Percentiles rank a stretch among this genome's conserved stretches.
Evolutionary conservation across 2,329 filamentous ascomycete species (phyloP).

Genomic region (Microascus cirrosus): DNA sequence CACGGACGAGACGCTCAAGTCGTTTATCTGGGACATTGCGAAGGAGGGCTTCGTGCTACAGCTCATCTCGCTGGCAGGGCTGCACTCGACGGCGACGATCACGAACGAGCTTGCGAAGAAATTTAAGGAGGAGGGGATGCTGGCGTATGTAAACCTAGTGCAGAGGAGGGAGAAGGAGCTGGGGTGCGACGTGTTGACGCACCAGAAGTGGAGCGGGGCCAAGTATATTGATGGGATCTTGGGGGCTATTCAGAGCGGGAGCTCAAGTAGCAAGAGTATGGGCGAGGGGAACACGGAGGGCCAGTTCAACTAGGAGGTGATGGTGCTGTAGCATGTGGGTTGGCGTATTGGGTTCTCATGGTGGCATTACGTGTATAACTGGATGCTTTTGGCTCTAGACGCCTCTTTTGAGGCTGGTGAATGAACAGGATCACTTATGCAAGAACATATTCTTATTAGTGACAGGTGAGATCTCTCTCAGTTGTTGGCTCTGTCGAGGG

Average conservation of each 20-base stretch:
- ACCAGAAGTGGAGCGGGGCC: constrained; percentile 73
- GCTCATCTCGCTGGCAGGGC: constrained; percentile 53
- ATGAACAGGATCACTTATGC: not conserved
- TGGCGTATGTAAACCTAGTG: constrained; percentile 91
- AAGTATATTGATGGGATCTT: constrained; percentile 78
- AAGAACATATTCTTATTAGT: not conserved
- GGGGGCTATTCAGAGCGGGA: constrained; percentile 83
- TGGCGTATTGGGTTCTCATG: not conserved
- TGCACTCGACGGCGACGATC: constrained; percentile 55
- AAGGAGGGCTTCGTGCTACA: constrained; percentile 70
- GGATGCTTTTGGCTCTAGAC: not conserved
- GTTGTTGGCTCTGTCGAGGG: not conserved
- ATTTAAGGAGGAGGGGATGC: constrained; percentile 90
- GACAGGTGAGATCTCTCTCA: too few species aligned
- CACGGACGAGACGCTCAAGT: constrained; percentile 67
- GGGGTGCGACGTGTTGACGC: constrained; percentile 83
- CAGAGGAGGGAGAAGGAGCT: constrained; percentile 85
- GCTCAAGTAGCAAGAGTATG: constrained; percentile 84
- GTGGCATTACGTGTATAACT: not conserved
- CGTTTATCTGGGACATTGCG: constrained; percentile 94
- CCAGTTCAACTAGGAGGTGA: constrained; percentile 25
- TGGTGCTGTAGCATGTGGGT: not conserved
- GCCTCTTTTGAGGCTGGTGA: not conserved
- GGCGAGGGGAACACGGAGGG: constrained; percentile 86
- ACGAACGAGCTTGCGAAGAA: constrained; percentile 64